Base-by-base conservation (phyloP, 768 basidiomycete genomes). In the Hygrocybe coccinea region DNA sequence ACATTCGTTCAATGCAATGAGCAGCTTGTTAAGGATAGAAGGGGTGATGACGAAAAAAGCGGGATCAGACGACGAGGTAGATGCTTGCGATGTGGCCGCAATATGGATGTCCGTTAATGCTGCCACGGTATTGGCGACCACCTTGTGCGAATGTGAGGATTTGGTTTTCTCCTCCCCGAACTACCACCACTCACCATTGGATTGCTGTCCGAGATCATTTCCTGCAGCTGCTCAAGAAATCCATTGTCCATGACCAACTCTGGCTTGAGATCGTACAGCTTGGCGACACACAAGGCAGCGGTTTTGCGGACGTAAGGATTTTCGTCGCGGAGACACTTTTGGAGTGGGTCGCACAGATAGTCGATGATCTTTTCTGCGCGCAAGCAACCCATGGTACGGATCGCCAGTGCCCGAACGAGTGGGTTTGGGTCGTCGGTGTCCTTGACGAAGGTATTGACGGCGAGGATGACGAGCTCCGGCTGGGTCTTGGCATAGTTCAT, bases 401-500 rank as follows among this genome's bases (percentile, higher is more conserved):
- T 97, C 34, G 97, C 89, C 53, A 99, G 80, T 0, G 97, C 97
- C 50, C 97, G 86, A 22, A 98, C 90, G 53, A 98, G 89, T 0
- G 97, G 97, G 65, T 99, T 98, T 9, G 91, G 85, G 67, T 98
- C 97, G 61, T 95, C 93, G 0, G 93, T 86, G 70, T 99, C 97
- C 78, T 97, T 85, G 60, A 99, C 97, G 67, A 99, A 97, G 7
- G 95, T 99, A 67, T 98, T 99, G 57, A 99, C 97, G 25, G 97
- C 97, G 45, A 99, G 81, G 67, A 99, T 98, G 72, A 97, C 95
- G 58, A 98, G 89, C 67, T 99, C 97, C 0, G 97, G 97, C 67
- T 99, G 97, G 0, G 95, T 95, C 69, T 97, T 97, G 34, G 95
- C 95, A 62, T 98, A 99, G 76, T 99, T 99, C 90, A 98, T 97